A percentile compares a stretch with the other conserved stretches of the same genome.
Conservation (phyloP, 352 stramenopile genomes). For the Pythium pyrilobum region DNA sequence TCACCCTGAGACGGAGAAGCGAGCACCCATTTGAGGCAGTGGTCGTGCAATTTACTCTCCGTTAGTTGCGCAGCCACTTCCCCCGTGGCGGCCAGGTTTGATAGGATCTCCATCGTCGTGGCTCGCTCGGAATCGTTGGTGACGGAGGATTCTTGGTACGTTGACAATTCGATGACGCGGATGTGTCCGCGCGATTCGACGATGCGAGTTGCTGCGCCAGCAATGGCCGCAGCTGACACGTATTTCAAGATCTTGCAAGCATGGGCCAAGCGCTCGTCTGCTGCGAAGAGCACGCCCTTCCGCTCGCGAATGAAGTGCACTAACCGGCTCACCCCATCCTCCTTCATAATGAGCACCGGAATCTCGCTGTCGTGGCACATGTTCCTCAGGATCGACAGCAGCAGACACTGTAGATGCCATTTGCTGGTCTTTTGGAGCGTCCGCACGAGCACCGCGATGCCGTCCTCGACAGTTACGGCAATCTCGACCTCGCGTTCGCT, state of each 20-base stretch:
- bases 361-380: conserved; percentile 63
- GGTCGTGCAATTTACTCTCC: conserved; percentile 38
- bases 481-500: conserved; percentile 54
- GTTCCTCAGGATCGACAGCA: conserved; percentile 40
- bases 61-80: conserved; percentile 25
- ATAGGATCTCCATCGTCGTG: conserved; percentile 42
- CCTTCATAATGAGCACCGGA: conserved; percentile 50
- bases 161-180: conserved; percentile 29
- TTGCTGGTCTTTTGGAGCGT: conserved; percentile 31
- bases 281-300: conserved; percentile 12
- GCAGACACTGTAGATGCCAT: conserved; percentile 34
- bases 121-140: conserved; percentile 11
- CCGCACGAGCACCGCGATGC: conserved; percentile 45
- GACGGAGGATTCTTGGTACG: conserved; percentile 10
- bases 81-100: conserved; percentile 31
- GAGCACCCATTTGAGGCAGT: conserved; percentile 40
- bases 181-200: conserved; percentile 35
- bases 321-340: conserved; percentile 34
- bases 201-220: conserved; percentile 28
- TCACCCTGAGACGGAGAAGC: background rate
- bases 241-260: conserved; percentile 40
- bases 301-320: conserved; percentile 43
- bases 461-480: conserved; percentile 66
- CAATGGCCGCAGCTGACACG: conserved; percentile 24
- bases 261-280: conserved; percentile 35